Conservation (phyloP, 2,329 filamentous ascomycete genomes). For the Juglanconis juglandina region DNA sequence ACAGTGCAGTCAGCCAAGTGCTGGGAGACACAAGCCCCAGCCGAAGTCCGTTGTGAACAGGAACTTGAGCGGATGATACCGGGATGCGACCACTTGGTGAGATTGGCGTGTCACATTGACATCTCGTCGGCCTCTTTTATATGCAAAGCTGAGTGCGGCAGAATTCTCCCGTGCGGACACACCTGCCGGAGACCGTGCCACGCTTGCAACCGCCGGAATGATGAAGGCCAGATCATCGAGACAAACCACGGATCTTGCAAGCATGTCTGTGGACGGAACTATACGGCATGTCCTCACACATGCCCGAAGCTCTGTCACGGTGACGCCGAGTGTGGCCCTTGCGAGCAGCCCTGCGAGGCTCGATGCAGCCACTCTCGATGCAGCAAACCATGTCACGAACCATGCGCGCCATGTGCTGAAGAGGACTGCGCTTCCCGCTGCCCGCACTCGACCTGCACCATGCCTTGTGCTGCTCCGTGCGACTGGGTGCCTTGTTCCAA, state of each 20-base stretch:
- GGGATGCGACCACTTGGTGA: conserved; percentile 52
- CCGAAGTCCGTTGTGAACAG: conserved; percentile 45
- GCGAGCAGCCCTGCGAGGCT: conserved; percentile 49
- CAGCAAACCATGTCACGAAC: conserved; percentile 51
- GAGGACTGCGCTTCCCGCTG: conserved; percentile 44
- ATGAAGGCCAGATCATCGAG: conserved; percentile 26
- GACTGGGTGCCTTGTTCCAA: conserved; percentile 62
- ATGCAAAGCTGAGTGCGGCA: conserved; percentile 48
- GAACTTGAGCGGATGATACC: conserved; percentile 46
- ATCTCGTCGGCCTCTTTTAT: conserved; percentile 36
- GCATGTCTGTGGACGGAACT: conserved; percentile 46
- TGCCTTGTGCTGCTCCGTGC: conserved; percentile 66
- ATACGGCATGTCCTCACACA: conserved; percentile 53
- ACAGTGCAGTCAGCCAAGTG: conserved; percentile 29
- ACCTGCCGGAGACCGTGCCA: conserved; percentile 47
- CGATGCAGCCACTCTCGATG: conserved; percentile 57
- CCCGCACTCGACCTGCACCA: conserved; percentile 33
- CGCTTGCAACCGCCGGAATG: conserved; percentile 40
- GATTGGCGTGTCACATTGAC: conserved; percentile 47
- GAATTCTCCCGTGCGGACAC: conserved; percentile 55
- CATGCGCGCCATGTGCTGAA: conserved; percentile 60
- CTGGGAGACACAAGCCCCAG: conserved; percentile 41
- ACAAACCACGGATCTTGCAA: conserved; percentile 46
- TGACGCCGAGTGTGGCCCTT: conserved; percentile 43
- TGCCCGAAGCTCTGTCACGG: conserved; percentile 54